phyloP scores from a whole-genome alignment of 2,329 filamentous ascomycete genomes.

The Cadophora sp. region DNA sequence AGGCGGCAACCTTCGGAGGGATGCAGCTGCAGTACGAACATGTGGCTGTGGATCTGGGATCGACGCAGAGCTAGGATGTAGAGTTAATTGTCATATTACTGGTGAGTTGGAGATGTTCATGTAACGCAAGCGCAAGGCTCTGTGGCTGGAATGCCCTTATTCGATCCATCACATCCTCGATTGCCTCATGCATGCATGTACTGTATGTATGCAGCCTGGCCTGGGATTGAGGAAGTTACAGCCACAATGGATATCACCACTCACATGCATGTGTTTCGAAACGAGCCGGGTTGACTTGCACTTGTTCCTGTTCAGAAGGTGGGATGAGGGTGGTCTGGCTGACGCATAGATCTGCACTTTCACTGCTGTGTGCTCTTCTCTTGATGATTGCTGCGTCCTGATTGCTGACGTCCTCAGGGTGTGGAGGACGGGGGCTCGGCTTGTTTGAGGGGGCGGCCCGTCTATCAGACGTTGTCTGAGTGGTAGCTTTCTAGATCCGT shows the following conservation, averaged over 20 bases:
- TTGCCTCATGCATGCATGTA: not conserved
- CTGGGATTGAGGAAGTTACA: not conserved
- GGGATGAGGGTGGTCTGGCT: not conserved
- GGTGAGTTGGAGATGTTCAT: not conserved
- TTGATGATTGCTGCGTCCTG: not conserved
- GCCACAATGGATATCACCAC: constrained; percentile 3
- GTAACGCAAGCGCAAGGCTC: not conserved
- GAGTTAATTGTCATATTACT: not conserved
- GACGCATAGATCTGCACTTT: constrained; percentile 1
- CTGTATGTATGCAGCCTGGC: not conserved
- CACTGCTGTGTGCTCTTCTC: no score
- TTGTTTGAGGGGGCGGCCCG: constrained; percentile 17
- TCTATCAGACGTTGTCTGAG: constrained; percentile 7
- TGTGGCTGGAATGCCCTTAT: constrained; percentile 17
- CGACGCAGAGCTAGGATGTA: no score
- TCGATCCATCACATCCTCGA: constrained; percentile 3
- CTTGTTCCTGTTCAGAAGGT: constrained; percentile 14
- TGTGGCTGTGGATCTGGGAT: constrained; percentile 14
- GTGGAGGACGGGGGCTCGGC: constrained; percentile 6
- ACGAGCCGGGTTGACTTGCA: not conserved
- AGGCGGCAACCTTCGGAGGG: not conserved
- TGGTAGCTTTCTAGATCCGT: not conserved
- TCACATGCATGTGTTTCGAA: constrained; percentile 3
- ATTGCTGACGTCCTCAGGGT: constrained; percentile 1
- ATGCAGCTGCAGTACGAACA: constrained; percentile 3